Evolutionary conservation across 2,329 filamentous ascomycete species (phyloP), one percentile per base, ranked within the genome.

Genomic region (Fonsecaea pedrosoi): DNA sequence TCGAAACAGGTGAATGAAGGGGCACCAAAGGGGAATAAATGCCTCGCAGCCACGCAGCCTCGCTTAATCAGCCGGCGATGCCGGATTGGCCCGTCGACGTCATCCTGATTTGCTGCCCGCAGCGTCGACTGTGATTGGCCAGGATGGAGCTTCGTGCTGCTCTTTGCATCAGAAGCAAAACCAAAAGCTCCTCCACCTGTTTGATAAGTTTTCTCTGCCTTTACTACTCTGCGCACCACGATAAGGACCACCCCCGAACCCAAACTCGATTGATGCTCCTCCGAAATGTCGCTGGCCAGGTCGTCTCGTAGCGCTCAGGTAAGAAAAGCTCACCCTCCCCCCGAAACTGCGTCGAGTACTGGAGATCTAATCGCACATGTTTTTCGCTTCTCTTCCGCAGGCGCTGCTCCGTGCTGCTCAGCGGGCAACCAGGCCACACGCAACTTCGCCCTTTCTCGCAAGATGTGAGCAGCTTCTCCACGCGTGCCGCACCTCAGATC

Each of bases 261-360:
- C 10, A 15, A 50, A 15, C 3, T 54, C 32, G n/a, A 53, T 60
- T 50, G 45, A 50, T 21, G 50, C 32, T 40, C 38, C 25, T 59
- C 60, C 32, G 48, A 40, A 55, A 73, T 73, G 70, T 72, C 70
- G 65, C 62, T 72, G 54, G 70, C 70, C 64, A 58, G 68, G 59
- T 67, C 71, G 32, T 66, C 66, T 48, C 70, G 71, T 58, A 64
- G 68, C 60, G 70, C 71, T 45, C 71, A 71, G 71, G 71, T 72
- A 65, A 40, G 62, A 38, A 34, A 15, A 13, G 42, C 6, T 8
- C 34, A 32, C 40, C 50, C 15, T 9, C n/a, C 40, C 15, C n/a
- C 25, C 25, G 3, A n/a, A 38, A 42, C 12, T 54, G 4, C 38
- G 7, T 53, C 37, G 40, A 21, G 13, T 32, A 8, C 37, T 32